phyloP scores from a whole-genome alignment of 176 grass and related monocot species.

The Lolium rigidum region DNA sequence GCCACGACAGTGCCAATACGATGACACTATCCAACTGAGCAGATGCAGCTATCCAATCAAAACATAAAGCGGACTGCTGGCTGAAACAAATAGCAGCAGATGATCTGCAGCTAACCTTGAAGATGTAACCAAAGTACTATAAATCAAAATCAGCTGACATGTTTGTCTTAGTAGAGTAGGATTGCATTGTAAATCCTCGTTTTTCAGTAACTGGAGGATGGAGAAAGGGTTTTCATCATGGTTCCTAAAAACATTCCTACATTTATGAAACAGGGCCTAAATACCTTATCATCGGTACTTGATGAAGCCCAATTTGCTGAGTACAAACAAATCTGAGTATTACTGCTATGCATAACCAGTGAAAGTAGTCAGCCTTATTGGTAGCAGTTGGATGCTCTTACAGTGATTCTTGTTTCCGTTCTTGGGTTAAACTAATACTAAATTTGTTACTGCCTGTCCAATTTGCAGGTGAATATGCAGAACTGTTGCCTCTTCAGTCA shows the following conservation, averaged over 20 bases:
- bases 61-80: no score
- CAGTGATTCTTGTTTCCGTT: not conserved
- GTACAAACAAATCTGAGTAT: no score
- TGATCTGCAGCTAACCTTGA: not conserved
- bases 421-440: constrained; percentile 21
- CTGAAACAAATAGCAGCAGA: no score
- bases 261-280: not conserved
- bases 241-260: not conserved
- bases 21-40: no score
- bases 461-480: constrained; percentile 77
- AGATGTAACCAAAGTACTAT: not conserved
- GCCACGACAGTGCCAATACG: no score
- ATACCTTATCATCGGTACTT: no score
- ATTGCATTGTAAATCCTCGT: not conserved
- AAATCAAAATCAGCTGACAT: not conserved
- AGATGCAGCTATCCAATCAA: no score
- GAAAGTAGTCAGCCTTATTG: not conserved
- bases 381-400: not conserved
- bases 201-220: not conserved
- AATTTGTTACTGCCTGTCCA: constrained; percentile 20
- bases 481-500: not conserved
- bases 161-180: not conserved
- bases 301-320: no score
- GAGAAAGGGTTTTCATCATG: not conserved
- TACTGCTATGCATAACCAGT: no score